Evolutionary conservation across 2,329 filamentous ascomycete species (phyloP).

Genomic region (Cladosporium sp.): DNA sequence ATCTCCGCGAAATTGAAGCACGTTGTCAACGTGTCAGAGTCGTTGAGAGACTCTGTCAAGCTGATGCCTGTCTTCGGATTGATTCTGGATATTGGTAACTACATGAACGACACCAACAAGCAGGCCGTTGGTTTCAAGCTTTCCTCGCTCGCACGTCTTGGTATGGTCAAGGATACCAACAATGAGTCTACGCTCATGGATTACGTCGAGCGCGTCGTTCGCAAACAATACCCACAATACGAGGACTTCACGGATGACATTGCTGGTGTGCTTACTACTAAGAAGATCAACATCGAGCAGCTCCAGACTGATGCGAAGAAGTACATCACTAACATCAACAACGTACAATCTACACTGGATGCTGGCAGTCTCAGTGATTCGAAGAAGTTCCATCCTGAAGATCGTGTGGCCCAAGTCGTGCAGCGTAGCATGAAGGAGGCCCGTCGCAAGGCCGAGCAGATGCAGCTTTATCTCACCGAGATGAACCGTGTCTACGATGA

Average conservation of each 20-base stretch:
- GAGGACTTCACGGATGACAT: slow-evolving; percentile 86
- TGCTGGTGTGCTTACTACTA: slow-evolving; percentile 66
- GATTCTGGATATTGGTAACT: slow-evolving; percentile 97
- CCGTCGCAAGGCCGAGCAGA: slow-evolving; percentile 89
- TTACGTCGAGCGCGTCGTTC: slow-evolving; percentile 91
- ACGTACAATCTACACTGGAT: slow-evolving; percentile 87
- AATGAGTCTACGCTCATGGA: slow-evolving; percentile 96
- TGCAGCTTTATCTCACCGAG: slow-evolving; percentile 88
- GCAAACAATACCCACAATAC: slow-evolving; percentile 95
- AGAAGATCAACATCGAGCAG: slow-evolving; percentile 95
- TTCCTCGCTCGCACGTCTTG: slow-evolving; percentile 83
- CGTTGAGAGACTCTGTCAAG: slow-evolving; percentile 82
- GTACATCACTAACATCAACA: slow-evolving; percentile 93
- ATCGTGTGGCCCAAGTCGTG: slow-evolving; percentile 86
- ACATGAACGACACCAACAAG: slow-evolving; percentile 99
- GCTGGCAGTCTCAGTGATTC: slow-evolving; percentile 91
- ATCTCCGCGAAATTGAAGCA: slow-evolving; percentile 79
- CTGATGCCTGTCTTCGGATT: slow-evolving; percentile 94
- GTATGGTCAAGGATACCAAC: slow-evolving; percentile 99
- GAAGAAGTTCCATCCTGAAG: slow-evolving; percentile 96
- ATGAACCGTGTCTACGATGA: slow-evolving; percentile 89
- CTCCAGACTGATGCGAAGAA: slow-evolving; percentile 79
- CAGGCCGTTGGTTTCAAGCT: slow-evolving; percentile 98
- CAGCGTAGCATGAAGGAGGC: slow-evolving; percentile 96
- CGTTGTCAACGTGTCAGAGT: slow-evolving; percentile 83